These are phyloP conservation scores for Camellia granthamiana DNA, from an alignment of 148 eudicot genomes.

Conservation along the genomic window DNA sequence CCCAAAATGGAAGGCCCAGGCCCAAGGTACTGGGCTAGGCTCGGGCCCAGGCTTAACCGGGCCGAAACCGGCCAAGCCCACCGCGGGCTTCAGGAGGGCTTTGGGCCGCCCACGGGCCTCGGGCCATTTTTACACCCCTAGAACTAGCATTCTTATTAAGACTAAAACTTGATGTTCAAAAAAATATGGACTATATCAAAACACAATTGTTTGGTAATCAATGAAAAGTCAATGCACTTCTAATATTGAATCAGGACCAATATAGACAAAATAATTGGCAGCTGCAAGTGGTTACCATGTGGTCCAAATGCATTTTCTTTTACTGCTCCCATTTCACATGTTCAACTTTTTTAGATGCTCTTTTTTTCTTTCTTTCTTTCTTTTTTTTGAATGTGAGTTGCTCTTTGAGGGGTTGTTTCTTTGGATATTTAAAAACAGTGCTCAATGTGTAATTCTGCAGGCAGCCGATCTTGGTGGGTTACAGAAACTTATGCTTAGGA, in stretches of 20 bases:
- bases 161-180: neutral
- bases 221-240: neutral
- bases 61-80: too few species aligned
- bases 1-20: too few species aligned
- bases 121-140: neutral
- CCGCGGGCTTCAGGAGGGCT: too few species aligned
- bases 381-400: too few species aligned
- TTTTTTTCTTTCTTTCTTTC: neutral
- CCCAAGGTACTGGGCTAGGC: too few species aligned
- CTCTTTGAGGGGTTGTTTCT: neutral
- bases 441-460: conserved; percentile 35
- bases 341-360: neutral
- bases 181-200: neutral
- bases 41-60: too few species aligned
- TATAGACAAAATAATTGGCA: neutral
- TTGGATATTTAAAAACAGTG: neutral
- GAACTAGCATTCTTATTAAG: neutral
- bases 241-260: neutral
- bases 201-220: neutral
- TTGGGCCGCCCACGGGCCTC: too few species aligned
- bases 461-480: conserved; percentile 80
- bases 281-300: neutral
- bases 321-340: neutral
- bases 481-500: conserved; percentile 77
- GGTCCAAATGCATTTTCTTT: neutral